Conservation (phyloP, 331 rosid species). For the Rosa hybrid region DNA sequence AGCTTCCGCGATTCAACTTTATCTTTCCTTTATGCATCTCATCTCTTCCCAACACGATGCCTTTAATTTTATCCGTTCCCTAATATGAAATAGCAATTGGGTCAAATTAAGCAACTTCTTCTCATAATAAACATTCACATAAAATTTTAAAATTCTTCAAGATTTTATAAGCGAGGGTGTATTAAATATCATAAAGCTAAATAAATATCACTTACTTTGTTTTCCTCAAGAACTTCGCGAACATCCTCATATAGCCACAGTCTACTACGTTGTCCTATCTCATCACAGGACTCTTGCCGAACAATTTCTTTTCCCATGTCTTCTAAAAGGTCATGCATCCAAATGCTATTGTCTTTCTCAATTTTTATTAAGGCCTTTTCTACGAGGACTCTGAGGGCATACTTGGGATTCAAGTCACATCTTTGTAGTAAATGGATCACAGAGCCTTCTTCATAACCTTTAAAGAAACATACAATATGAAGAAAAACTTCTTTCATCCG, state of each 20-base stretch:
- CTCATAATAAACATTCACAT: too few species aligned
- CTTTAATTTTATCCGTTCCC: slow-evolving; percentile 17
- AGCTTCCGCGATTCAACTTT: neutral
- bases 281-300: neutral
- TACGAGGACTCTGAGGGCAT: neutral
- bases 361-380: slow-evolving; percentile 9
- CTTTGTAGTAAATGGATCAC: neutral
- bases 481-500: neutral
- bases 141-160: too few species aligned
- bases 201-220: neutral
- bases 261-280: slow-evolving; percentile 9
- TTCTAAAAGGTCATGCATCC: slow-evolving; percentile 15
- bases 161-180: too few species aligned
- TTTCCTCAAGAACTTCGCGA: neutral
- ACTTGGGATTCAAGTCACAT: neutral
- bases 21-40: neutral
- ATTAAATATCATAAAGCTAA: too few species aligned
- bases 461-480: slow-evolving; percentile 6
- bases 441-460: neutral
- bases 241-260: slow-evolving; percentile 7
- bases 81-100: neutral
- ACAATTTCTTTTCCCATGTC: slow-evolving; percentile 11
- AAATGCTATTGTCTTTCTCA: neutral
- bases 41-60: neutral
- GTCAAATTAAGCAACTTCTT: neutral